Evolutionary conservation across 2,329 filamentous ascomycete species (phyloP), one percentile per base, ranked within the genome.

Genomic region (Neofusicoccum ribis): DNA sequence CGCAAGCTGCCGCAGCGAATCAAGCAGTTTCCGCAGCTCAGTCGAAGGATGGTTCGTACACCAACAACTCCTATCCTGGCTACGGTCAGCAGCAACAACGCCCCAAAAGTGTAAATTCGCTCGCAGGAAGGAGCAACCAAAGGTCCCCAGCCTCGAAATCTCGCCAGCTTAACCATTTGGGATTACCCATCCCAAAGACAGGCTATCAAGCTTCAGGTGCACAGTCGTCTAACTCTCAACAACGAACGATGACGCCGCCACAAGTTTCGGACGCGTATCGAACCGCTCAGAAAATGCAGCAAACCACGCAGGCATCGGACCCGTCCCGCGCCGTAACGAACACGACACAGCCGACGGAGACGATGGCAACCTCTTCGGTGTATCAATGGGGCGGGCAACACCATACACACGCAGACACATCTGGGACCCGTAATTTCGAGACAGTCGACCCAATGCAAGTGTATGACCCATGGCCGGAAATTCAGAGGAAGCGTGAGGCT

Each of bases 391-490:
- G 27, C 31, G 17, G 27, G 4, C 36, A 51, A 5, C 54, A 60
- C 14, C 64, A 63, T 17, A 39, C 37, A 5, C 20, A 54, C 7
- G 15, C 49, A n/a, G 52, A 59, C 6, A 43, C 41, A 36, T 17
- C 63, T 15, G 34, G 37, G 17, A 47, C 49, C 2, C 51, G 43
- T 36, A 36, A 43, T 37, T 54, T 49, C 17, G 62, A 72, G 3
- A 85, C 83, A 1, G 82, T 86, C 20, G 81, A 85, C 70, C 84
- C 84, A 2, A 83, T 77, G 51, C 81, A 83, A 52, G 81, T 85
- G 2, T 86, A 85, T 66, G 82, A 86, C 65, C 82, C 82, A 2
- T 84, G 81, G 73, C 80, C 80, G 3, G 80, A 83, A 66, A 79
- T 82, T 58, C 78, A 82, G 66, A 74, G 81, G 43, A 78, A 80